These are phyloP conservation scores for Amphicarpaea edgeworthii DNA, from an alignment of 306 rosid species.

Conservation along the genomic window DNA sequence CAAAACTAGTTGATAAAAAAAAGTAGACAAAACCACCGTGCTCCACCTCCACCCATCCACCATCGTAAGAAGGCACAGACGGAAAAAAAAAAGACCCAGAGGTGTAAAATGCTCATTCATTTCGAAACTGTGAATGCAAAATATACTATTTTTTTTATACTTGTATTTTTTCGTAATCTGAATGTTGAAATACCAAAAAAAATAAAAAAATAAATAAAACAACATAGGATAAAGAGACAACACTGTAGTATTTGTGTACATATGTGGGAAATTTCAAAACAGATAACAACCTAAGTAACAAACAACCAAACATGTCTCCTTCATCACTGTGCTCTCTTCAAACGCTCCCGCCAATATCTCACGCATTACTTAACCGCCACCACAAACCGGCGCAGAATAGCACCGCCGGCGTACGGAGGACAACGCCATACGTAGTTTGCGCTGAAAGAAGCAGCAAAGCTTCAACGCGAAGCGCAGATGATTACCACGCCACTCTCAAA, in stretches of 20 bases:
- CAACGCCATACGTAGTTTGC: slow-evolving; percentile 42
- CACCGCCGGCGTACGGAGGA: slow-evolving; percentile 32
- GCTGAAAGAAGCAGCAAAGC: slow-evolving; percentile 42
- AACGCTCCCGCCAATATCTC: slow-evolving; percentile 66
- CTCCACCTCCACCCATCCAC: no score
- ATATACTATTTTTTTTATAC: no score
- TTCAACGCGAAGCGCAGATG: slow-evolving; percentile 57
- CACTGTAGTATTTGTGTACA: background rate
- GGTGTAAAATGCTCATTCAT: no score
- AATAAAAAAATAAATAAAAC: background rate
- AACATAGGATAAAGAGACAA: background rate
- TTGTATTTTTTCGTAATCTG: no score
- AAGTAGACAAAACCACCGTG: no score
- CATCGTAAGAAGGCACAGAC: no score
- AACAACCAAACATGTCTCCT: slow-evolving; percentile 50
- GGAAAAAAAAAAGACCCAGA: no score
- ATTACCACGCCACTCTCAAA: slow-evolving; percentile 72
- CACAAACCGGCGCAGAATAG: slow-evolving; percentile 38
- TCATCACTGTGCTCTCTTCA: slow-evolving; percentile 50
- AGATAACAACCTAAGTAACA: slow-evolving; percentile 30
- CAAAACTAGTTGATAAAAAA: no score
- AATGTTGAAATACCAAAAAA: no score
- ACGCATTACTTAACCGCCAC: slow-evolving; percentile 14
- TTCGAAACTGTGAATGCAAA: no score
- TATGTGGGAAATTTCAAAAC: slow-evolving; percentile 3